Base-by-base conservation (phyloP, 306 rosid species). In the Cicer chorassanicum region DNA sequence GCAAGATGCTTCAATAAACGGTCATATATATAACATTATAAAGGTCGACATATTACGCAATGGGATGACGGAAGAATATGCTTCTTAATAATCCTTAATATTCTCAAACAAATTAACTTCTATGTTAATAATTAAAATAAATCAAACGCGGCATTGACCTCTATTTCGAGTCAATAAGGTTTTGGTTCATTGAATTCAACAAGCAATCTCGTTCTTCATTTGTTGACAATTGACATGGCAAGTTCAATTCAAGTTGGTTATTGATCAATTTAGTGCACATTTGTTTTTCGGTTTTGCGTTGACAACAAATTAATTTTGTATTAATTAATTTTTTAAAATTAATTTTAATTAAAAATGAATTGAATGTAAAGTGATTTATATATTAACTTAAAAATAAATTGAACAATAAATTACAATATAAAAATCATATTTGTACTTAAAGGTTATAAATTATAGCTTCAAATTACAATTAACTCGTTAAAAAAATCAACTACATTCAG, bases 41-140 rank as follows among this genome's bases (percentile, higher is more conserved):
- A 39, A 15, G 48, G 67, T 48, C 34, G 42, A 24, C 24, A 65
- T 43, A 59, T 83, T 55, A 53, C 67, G 79, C 62, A 6, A 71
- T 59, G 41, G 53, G 29, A 64, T 80, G 84, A 80, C 77, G 82
- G 29, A 65, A 6, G 66, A 55, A n/a, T n/a, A n/a, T 49, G 24
- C 10, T 39, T 40, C 38, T 41, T 4, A 11, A 42, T 21, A 21
- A 21, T 53, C 62, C 61, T 43, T 10, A 46, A 45, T 29, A 36
- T 61, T 77, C 55, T 61, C 49, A 0, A 42, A 44, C 38, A 57
- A 43, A 15, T 9, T 68, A 40, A 44, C 59, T 34, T 67, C 42
- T 29, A 29, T 29, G 3, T 0, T 21, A 9, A 19, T 40, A 65
- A 48, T 14, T 45, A 48, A 70, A 11, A 29, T 2, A 57, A 41